Conservation (phyloP, 2,329 filamentous ascomycete species). For the Metarhizium anisopliae region DNA sequence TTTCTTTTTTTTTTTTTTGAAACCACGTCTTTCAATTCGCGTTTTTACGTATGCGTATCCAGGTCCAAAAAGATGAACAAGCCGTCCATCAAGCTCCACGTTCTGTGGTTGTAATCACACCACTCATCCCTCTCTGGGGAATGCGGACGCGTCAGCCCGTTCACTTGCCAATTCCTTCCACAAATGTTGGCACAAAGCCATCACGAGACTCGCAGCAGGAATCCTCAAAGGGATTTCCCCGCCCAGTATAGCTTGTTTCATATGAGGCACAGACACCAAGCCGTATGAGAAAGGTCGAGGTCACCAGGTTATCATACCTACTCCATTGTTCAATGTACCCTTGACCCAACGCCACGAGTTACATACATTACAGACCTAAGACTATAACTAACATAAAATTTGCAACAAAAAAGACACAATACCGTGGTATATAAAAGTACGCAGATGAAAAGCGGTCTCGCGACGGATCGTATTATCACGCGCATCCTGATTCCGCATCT, state of each 20-base stretch:
- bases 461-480: not conserved
- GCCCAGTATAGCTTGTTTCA: too few species aligned
- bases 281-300: not conserved
- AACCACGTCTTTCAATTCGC: too few species aligned
- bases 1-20: not conserved
- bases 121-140: too few species aligned
- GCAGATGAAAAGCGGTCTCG: not conserved
- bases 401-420: not conserved
- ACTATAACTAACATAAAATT: not conserved
- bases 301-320: not conserved
- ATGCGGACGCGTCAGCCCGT: too few species aligned
- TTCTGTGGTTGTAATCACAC: too few species aligned
- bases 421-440: slow-evolving; percentile 1
- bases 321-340: not conserved
- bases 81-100: too few species aligned
- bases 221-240: too few species aligned
- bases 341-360: slow-evolving; percentile 4
- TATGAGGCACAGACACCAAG: not conserved
- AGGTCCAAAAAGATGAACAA: too few species aligned
- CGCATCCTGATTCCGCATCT: not conserved
- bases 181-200: too few species aligned
- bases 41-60: too few species aligned
- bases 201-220: too few species aligned
- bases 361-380: not conserved
- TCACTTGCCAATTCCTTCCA: too few species aligned